A percentile compares a stretch with the other conserved stretches of the same genome.
Evolutionary conservation across 371 early-diverging fungal genomes (phyloP).

Genomic region (Mortierella sp.): DNA sequence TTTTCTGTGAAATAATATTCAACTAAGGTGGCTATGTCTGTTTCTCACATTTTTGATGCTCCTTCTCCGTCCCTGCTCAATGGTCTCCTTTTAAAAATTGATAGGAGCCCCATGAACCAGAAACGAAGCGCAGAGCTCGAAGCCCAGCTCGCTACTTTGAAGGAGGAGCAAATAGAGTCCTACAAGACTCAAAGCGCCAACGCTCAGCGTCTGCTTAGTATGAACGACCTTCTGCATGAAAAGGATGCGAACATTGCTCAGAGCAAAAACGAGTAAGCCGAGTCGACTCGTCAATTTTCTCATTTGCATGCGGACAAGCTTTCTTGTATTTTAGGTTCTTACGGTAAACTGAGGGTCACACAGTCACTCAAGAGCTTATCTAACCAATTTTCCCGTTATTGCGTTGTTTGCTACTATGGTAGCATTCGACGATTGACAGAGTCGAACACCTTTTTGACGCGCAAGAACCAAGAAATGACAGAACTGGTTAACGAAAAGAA

Average conservation of each 20-base stretch:
- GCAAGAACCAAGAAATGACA: slow-evolving; percentile 67
- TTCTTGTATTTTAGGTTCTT: slow-evolving; percentile 2
- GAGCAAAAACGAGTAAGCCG: slow-evolving; percentile 77
- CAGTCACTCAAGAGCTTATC: not conserved
- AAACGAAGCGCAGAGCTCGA: slow-evolving; percentile 83
- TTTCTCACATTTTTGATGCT: not conserved
- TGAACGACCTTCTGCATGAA: slow-evolving; percentile 83
- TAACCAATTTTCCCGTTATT: not conserved
- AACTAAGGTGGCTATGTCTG: not conserved
- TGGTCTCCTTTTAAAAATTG: not conserved
- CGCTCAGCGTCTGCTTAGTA: slow-evolving; percentile 89
- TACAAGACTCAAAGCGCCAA: slow-evolving; percentile 94
- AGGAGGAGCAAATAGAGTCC: slow-evolving; percentile 90
- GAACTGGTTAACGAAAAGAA: slow-evolving; percentile 89
- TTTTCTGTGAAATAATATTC: not conserved
- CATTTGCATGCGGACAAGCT: not conserved
- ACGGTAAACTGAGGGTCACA: not conserved
- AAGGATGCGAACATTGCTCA: slow-evolving; percentile 76
- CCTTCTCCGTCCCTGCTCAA: not conserved
- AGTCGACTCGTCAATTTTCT: not conserved
- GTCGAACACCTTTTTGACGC: slow-evolving; percentile 55
- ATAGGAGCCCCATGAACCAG: slow-evolving; percentile 64
- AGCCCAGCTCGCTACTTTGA: slow-evolving; percentile 78
- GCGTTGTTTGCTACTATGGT: not conserved
- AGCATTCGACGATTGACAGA: slow-evolving; percentile 68